Evolutionary conservation across 176 grass and related monocot genomes (phyloP), one percentile per base, ranked within the genome.

Genomic region (Raddia distichophylla): DNA sequence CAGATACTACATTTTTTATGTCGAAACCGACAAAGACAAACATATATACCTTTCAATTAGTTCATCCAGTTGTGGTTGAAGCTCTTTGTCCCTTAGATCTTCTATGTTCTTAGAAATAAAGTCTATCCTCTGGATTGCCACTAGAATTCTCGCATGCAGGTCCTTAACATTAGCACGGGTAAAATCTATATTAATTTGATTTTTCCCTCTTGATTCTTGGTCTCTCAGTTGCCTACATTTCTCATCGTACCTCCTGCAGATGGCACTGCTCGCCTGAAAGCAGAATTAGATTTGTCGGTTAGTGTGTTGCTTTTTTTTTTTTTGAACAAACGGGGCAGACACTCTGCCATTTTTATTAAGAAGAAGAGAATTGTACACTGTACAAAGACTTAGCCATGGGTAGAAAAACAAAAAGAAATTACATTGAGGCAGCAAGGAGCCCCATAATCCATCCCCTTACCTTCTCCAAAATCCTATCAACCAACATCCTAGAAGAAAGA

Each of bases 81-180:
- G 89, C 64, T 97, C 80, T 78, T 86, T 92, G 64, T 94, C 94
- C 76, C 94, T 94, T 52, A 89, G 66, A 20, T 97, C 87, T 75
- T 97, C 68, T 71, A 94, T 94, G 17, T 60, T 92, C 58, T 51
- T 85, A 50, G 91, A 92, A 83, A 97, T 88, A 32, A 82, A 86
- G 51, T 90, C 45, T 35, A 97, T 94, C 85, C 84, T 91, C 13
- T 90, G 89, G 76, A 97, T 86, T 35, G 85, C 79, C n/a, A 92
- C 91, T 20, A 74, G 67, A 78, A 94, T 82, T 90, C 94, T 93
- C 12, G 89, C 94, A 14, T 89, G 94, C 58, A 97, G 67, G 52
- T 92, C 94, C 81, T 94, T 94, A 47, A 97, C 80, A 18, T 49
- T 5, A 46, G 89, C 72, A 83, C 89, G 82, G 34, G 76, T 97